Evolutionary conservation across 768 basidiomycete species (phyloP).

Genomic region (Naganishia randhawae): DNA sequence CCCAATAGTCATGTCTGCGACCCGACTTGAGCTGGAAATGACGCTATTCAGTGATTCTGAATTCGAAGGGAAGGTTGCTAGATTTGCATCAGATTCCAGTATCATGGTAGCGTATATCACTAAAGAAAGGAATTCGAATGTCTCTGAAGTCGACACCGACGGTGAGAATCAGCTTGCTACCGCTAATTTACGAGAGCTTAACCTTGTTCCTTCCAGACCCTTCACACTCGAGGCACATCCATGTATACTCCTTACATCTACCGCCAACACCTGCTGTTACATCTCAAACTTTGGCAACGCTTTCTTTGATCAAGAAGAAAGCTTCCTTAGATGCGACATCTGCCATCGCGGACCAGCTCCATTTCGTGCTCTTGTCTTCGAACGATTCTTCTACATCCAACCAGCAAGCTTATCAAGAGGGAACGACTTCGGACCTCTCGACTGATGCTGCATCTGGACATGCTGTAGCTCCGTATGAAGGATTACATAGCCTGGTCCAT

Average conservation of each 20-base stretch:
- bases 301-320: constrained; percentile 91
- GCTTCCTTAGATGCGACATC: constrained; percentile 73
- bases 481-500: constrained; percentile 89
- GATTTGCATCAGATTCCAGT: constrained; percentile 44
- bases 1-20: constrained; percentile 45
- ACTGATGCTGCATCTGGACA: constrained; percentile 50
- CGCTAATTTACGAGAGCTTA: background rate
- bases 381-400: background rate
- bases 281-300: constrained; percentile 71
- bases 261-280: constrained; percentile 70
- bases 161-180: constrained; percentile 31
- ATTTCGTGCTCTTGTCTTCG: constrained; percentile 77
- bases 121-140: constrained; percentile 32
- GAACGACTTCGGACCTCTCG: constrained; percentile 65
- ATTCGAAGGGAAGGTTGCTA: constrained; percentile 43
- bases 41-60: constrained; percentile 42
- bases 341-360: constrained; percentile 78
- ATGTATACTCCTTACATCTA: constrained; percentile 44
- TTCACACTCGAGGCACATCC: background rate
- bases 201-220: constrained; percentile 14
- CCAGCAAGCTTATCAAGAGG: background rate
- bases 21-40: constrained; percentile 38
- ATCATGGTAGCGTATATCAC: constrained; percentile 49
- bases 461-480: constrained; percentile 70
- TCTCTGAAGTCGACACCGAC: constrained; percentile 37